Base-by-base conservation (phyloP, 805 yeast genomes). In the Kuraishia ogatae region DNA sequence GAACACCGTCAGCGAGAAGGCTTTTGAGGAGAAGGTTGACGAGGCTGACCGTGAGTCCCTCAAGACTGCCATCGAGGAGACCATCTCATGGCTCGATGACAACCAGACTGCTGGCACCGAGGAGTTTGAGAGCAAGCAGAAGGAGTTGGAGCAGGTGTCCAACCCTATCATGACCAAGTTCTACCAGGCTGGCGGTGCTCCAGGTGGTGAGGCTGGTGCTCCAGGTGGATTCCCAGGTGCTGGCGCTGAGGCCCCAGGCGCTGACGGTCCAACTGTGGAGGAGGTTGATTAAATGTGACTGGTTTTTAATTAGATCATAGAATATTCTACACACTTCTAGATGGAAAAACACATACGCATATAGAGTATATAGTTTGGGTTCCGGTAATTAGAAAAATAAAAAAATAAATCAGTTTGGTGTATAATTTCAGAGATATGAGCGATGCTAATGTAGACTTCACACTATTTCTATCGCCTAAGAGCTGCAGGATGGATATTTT, bases 121-220 rank as follows among this genome's bases (percentile, higher is more conserved):
- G 71, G 98, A 92, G 81, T 92, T 77, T 74, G 80, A 83, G 70
- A 96, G 87, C 77, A 87, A 82, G 80, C 96, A 91, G 81, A 92
- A 92, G 85, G 97, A 91, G 78, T 85, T 92, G 69, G 97, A 93
- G 81, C 87, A 83, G 65, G 80, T 86, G 75, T 96, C 97, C 64
- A 92, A 92, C 83, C 97, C 97, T 74, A 89, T 92, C 77, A 87
- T 92, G 90, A 83, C 90, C 73, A 90, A 92, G 83, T 90, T 94
- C 82, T 93, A 93, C 85, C 94, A 89, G 75, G 91, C 86, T 64
- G 96, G 91, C 73, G 96, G 90, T 73, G 87, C 85, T 65, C 91
- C 90, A 67, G 90, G 64, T 55, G 87, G 85, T 67, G 83, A 74
- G 64, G 76, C 71, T 58, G 75, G 71, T 56, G 60, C 73, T 60